A percentile compares a stretch with the other conserved stretches of the same genome.
Evolutionary conservation across 768 basidiomycete genomes (phyloP).

Genomic region (Collybiopsis luxurians): DNA sequence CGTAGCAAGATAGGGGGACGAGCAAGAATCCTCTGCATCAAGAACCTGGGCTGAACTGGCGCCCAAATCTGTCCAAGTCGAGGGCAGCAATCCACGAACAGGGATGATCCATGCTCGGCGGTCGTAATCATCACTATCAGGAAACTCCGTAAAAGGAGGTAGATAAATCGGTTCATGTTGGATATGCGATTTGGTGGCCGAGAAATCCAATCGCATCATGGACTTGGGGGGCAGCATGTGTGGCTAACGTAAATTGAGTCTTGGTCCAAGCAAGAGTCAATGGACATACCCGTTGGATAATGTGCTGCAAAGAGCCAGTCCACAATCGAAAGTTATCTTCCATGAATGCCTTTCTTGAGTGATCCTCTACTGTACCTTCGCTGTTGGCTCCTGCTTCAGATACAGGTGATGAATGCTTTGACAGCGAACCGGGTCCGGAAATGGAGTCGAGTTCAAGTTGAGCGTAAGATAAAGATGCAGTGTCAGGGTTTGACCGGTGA

Average conservation of each 20-base stretch:
- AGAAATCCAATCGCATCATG: neutral
- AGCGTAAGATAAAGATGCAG: too few relatives aligned
- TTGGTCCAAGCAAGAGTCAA: neutral
- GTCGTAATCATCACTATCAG: neutral
- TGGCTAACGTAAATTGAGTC: neutral
- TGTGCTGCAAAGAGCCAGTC: neutral
- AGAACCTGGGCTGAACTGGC: slow-evolving; percentile 1
- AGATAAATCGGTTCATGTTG: neutral
- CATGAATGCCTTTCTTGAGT: neutral
- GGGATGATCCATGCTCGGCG: slow-evolving; percentile 3
- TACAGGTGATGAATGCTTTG: too few relatives aligned
- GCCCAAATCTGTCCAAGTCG: neutral
- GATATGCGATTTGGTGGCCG: neutral
- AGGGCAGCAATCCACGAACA: neutral
- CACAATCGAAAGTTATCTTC: neutral
- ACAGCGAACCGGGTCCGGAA: too few relatives aligned
- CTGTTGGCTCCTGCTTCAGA: too few relatives aligned
- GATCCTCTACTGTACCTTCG: neutral
- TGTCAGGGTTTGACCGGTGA: too few relatives aligned
- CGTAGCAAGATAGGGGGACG: neutral
- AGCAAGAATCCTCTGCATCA: neutral
- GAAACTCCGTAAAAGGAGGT: neutral
- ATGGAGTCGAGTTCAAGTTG: too few relatives aligned
- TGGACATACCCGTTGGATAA: slow-evolving; percentile 3
- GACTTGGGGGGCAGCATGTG: neutral